phyloP scores from a whole-genome alignment of 2,329 filamentous ascomycete genomes.

The Trichophyton schoenleinii region DNA sequence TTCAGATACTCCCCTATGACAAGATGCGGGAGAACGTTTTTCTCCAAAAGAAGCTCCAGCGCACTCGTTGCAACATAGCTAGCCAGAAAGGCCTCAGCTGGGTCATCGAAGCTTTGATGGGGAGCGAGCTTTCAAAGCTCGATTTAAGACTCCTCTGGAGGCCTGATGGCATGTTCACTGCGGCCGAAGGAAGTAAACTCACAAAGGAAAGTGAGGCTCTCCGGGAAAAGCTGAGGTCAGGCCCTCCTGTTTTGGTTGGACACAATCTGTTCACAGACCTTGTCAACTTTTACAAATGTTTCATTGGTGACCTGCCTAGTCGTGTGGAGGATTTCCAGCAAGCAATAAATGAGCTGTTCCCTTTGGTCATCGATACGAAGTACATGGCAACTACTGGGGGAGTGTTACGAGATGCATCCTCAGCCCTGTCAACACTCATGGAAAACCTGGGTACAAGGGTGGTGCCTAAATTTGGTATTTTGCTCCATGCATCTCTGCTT shows the following conservation, averaged over 20 bases:
- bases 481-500: neutral
- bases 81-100: conserved; percentile 34
- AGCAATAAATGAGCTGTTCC: conserved; percentile 42
- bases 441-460: conserved; percentile 17
- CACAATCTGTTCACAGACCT: conserved; percentile 54
- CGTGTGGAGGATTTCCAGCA: conserved; percentile 42
- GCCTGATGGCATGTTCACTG: neutral
- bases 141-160: conserved; percentile 22
- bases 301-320: conserved; percentile 46
- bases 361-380: conserved; percentile 49
- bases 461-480: conserved; percentile 23
- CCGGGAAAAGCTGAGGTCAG: conserved; percentile 32
- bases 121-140: conserved; percentile 29
- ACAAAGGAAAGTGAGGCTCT: conserved; percentile 16
- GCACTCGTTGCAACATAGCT: conserved; percentile 20
- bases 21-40: conserved; percentile 24
- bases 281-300: conserved; percentile 48
- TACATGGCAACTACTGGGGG: conserved; percentile 49
- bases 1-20: conserved; percentile 31
- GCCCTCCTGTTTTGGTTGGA: conserved; percentile 43
- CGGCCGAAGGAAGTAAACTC: conserved; percentile 14
- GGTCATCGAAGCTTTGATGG: conserved; percentile 35
- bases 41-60: conserved; percentile 19
- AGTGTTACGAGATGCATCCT: conserved; percentile 16
- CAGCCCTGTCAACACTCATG: conserved; percentile 6